Base-by-base conservation (phyloP, 208 protist species). In the Porcisia hertigi region DNA sequence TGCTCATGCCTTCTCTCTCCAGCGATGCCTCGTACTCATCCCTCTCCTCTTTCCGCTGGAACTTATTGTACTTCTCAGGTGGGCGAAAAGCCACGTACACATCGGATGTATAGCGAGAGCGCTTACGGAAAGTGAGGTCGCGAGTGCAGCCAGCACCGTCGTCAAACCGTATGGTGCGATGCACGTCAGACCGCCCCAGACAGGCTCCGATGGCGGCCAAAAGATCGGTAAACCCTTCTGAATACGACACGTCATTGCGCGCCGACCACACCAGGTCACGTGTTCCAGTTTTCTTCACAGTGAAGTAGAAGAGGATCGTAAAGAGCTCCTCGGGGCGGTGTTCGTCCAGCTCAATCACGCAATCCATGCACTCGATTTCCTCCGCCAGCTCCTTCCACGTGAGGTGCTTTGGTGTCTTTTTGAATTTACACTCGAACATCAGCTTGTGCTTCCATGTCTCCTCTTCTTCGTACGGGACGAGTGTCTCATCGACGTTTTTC, bases 291-390 rank as follows among this genome's bases (percentile, higher is more conserved):
- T 87, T 88, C 79, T 94, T 94, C 57, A 95, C 86, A 0, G 81
- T 92, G 41, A 96, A 97, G 80, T 77, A 93, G 78, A 97, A 97
- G 18, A 57, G 81, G 59, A 97, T 93, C 25, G 89, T 94, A 73
- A 94, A 97, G 45, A 97, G 84, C 75, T 97, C 90, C 80, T 97
- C 91, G 18, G 93, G 93, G 30, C 92, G 84, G 82, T 97, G 90
- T 72, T 92, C 84, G 69, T 97, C 92, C 66, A 92, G 73, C n/a
- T 96, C 89, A 73, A 97, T 96, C 30, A 85, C 69, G 79, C 93
- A 97, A 77, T 97, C 93, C 76, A 97, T 69, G 75, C 92, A 97
- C 78, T 97, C 88, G 72, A 97, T 93, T 60, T 97, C 91, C 73
- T 97, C 86, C 8, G 91, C 93, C 23, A 97, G 80, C 73, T 97